A percentile compares a stretch with the other conserved stretches of the same genome.
These are phyloP conservation scores for Delitschia confertaspora DNA, from an alignment of 495 filamentous ascomycete genomes.

Conservation along the genomic window DNA sequence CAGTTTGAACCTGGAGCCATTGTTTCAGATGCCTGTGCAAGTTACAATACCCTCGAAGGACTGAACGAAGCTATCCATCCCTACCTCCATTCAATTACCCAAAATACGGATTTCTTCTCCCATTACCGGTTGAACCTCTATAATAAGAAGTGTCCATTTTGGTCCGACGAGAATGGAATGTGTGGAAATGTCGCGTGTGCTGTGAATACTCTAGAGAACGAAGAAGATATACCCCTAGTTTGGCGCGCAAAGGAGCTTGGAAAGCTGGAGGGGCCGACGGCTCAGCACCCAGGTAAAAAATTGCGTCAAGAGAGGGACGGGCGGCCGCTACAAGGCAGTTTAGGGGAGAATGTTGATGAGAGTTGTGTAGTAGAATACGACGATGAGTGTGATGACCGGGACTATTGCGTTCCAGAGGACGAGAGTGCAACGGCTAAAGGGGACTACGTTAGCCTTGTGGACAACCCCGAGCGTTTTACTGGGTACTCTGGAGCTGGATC, in stretches of 20 bases:
- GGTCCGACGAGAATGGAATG: conserved; percentile 86
- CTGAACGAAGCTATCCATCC: conserved; percentile 72
- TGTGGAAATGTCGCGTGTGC: conserved; percentile 97
- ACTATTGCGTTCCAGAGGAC: conserved; percentile 96
- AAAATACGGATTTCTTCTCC: conserved; percentile 91
- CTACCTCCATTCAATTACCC: conserved; percentile 71
- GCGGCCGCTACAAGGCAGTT: conserved; percentile 66
- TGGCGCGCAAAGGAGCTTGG: conserved; percentile 90
- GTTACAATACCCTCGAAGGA: conserved; percentile 77
- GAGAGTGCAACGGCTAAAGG: conserved; percentile 78
- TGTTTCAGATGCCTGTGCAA: conserved; percentile 83
- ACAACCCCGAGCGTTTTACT: conserved; percentile 92
- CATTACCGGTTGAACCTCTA: conserved; percentile 97
- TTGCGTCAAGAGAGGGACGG: conserved; percentile 55
- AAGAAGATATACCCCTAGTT: conserved; percentile 82
- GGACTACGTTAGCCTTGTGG: conserved; percentile 89
- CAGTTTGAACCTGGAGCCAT: conserved; percentile 56
- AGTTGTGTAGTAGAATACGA: conserved; percentile 96
- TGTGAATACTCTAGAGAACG: conserved; percentile 92
- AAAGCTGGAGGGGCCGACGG: conserved; percentile 86
- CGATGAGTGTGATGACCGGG: conserved; percentile 93
- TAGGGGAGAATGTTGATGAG: conserved; percentile 83
- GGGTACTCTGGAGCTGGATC: conserved; percentile 80
- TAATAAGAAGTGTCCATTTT: conserved; percentile 90
- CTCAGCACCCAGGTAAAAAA: conserved; percentile 70